Conservation (phyloP, 75 land plant species). For the Selaginella moellendorffii region DNA sequence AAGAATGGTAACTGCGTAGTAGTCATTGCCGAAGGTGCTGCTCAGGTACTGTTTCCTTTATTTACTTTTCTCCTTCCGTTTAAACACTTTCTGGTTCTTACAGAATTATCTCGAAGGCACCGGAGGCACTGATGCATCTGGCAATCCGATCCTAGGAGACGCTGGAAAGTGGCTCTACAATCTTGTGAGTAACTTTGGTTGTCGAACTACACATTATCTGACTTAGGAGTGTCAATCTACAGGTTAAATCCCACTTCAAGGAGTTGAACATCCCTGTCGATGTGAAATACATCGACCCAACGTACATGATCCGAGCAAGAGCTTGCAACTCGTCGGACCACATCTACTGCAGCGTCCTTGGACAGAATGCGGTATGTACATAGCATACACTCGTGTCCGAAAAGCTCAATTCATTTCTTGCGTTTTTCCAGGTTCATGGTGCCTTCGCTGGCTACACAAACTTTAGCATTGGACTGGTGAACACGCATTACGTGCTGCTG, state of each 20-base stretch:
- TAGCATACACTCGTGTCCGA: neutral
- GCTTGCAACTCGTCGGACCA: constrained; percentile 5
- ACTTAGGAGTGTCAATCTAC: neutral
- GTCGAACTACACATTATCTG: neutral
- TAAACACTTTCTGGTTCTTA: neutral
- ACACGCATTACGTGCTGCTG: constrained; percentile 4
- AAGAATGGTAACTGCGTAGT: constrained; percentile 3
- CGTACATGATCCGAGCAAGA: constrained; percentile 8
- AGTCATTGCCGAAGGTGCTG: constrained; percentile 5
- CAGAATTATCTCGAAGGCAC: constrained; percentile 3
- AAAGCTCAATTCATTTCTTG: neutral
- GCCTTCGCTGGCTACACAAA: constrained; percentile 7
- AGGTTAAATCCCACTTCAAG: constrained; percentile 6
- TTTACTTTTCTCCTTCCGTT: neutral
- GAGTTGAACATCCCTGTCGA: neutral
- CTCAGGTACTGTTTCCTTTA: constrained; percentile 2
- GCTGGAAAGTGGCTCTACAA: constrained; percentile 8
- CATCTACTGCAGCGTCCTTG: constrained; percentile 8
- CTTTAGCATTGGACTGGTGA: constrained; percentile 3
- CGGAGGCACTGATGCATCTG: constrained; percentile 9
- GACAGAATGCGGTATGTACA: constrained; percentile 1
- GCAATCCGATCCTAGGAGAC: constrained; percentile 8
- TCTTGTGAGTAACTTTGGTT: neutral
- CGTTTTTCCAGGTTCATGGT: constrained; percentile 7
- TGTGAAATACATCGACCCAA: constrained; percentile 7